phyloP scores from a whole-genome alignment of 768 basidiomycete genomes.

The Lactifluus volemus region DNA sequence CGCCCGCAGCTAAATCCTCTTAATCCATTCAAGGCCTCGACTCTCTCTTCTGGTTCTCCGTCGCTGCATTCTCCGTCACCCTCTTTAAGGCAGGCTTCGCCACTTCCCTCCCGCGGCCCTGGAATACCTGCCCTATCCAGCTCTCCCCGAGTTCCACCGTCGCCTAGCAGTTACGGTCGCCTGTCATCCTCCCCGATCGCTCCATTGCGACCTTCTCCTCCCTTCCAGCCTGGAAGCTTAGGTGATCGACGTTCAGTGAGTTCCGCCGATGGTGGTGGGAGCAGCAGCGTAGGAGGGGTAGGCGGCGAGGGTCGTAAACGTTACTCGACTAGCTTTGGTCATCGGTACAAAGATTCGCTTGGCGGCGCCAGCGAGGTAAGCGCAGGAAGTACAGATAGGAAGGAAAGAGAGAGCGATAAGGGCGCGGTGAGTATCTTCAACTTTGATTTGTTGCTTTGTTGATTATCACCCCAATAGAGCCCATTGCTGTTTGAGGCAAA shows the following conservation, averaged over 20 bases:
- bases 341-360: conserved; percentile 46
- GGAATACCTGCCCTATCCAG: conserved; percentile 29
- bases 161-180: conserved; percentile 29
- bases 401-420: conserved; percentile 21
- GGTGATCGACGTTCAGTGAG: conserved; percentile 33
- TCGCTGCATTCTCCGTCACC: conserved; percentile 42
- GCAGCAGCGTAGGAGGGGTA: conserved; percentile 17
- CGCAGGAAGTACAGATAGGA: conserved; percentile 30
- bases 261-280: conserved; percentile 23
- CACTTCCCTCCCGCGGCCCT: conserved; percentile 29
- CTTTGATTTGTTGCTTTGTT: conserved; percentile 1
- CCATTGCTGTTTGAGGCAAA: conserved; percentile 40
- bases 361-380: conserved; percentile 32
- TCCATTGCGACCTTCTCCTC: conserved; percentile 33
- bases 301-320: conserved; percentile 37
- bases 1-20: conserved; percentile 34
- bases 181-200: conserved; percentile 25
- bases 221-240: conserved; percentile 34
- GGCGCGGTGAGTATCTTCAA: conserved; percentile 12
- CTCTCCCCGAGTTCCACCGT: conserved; percentile 35
- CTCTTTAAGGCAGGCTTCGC: conserved; percentile 39
- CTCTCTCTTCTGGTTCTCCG: conserved; percentile 38
- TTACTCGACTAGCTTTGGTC: conserved; percentile 73
- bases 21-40: conserved; percentile 43
- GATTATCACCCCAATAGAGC: conserved; percentile 21